Evolutionary conservation across 495 filamentous ascomycete genomes (phyloP).

Genomic region (Penicillium riverlandense): DNA sequence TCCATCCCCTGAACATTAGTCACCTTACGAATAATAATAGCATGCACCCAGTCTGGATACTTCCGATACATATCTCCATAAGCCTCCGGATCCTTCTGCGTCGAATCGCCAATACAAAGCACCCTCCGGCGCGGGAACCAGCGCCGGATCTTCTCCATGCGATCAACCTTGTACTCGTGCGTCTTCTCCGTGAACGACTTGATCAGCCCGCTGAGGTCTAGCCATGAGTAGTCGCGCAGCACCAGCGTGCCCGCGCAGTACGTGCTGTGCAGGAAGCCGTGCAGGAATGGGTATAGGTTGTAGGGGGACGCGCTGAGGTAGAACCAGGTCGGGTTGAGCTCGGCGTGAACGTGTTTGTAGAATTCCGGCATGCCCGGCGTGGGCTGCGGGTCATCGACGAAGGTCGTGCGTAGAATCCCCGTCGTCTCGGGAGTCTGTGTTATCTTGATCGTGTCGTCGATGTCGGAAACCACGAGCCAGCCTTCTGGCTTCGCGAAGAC

Average conservation of each 20-base stretch:
- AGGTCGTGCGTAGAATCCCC: conserved; percentile 77
- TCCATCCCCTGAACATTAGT: conserved; percentile 65
- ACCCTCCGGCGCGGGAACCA: conserved; percentile 75
- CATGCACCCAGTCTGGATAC: conserved; percentile 65
- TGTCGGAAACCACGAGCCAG: conserved; percentile 84
- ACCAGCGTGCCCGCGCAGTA: conserved; percentile 76
- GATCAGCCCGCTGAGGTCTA: conserved; percentile 73
- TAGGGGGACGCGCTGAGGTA: conserved; percentile 94
- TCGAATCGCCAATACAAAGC: conserved; percentile 83
- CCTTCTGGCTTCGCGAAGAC: conserved; percentile 69
- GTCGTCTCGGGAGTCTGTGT: conserved; percentile 72
- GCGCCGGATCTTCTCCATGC: conserved; percentile 65
- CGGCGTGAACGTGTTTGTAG: conserved; percentile 55
- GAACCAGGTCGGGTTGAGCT: conserved; percentile 69
- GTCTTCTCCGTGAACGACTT: conserved; percentile 74
- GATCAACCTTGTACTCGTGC: conserved; percentile 77
- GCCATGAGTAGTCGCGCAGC: conserved; percentile 80
- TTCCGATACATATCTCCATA: conserved; percentile 67
- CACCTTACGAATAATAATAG: conserved; percentile 80
- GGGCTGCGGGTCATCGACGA: conserved; percentile 63
- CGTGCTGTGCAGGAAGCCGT: conserved; percentile 53
- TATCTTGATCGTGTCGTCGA: conserved; percentile 94
- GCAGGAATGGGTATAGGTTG: conserved; percentile 88
- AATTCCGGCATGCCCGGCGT: conserved; percentile 78
- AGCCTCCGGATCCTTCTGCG: conserved; percentile 84